Evolutionary conservation across 768 basidiomycete genomes (phyloP).

Genomic region (Russula sp.): DNA sequence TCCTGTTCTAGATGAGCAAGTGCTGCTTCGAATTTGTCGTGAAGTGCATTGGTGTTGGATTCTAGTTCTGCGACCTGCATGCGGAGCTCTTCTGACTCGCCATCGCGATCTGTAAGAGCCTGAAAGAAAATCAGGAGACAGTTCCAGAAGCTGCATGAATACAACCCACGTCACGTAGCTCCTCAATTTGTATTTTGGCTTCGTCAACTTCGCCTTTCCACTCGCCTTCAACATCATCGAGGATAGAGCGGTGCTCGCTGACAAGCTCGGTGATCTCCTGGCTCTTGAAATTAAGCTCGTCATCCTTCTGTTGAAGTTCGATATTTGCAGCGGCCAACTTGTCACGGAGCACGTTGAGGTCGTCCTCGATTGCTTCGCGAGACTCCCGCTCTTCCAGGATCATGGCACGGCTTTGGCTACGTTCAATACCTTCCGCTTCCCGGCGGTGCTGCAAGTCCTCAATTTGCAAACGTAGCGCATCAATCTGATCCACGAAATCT

Average conservation of each 20-base stretch:
- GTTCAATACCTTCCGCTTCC: conserved; percentile 61
- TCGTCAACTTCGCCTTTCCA: conserved; percentile 90
- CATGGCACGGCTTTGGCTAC: conserved; percentile 70
- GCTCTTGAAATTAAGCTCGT: conserved; percentile 77
- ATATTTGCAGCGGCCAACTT: conserved; percentile 77
- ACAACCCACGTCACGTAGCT: conserved; percentile 63
- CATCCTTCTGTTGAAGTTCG: conserved; percentile 82
- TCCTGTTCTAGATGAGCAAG: conserved; percentile 76
- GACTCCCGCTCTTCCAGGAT: conserved; percentile 70
- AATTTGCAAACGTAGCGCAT: conserved; percentile 59
- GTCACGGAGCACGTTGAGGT: conserved; percentile 69
- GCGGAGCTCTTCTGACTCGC: conserved; percentile 71
- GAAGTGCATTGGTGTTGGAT: conserved; percentile 64
- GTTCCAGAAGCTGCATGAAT: neutral
- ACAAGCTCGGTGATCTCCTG: conserved; percentile 78
- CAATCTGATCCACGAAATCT: conserved; percentile 63
- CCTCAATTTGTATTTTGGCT: conserved; percentile 71
- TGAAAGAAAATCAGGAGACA: conserved; percentile 33
- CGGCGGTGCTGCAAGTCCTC: conserved; percentile 62
- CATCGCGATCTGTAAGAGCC: conserved; percentile 76
- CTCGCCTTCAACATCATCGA: conserved; percentile 72
- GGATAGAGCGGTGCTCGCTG: conserved; percentile 66
- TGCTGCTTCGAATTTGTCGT: conserved; percentile 69
- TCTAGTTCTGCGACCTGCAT: conserved; percentile 75
- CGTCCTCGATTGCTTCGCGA: conserved; percentile 75